Conservation (phyloP, 2,329 filamentous ascomycete species). For the Zymoseptoria crescenta region DNA sequence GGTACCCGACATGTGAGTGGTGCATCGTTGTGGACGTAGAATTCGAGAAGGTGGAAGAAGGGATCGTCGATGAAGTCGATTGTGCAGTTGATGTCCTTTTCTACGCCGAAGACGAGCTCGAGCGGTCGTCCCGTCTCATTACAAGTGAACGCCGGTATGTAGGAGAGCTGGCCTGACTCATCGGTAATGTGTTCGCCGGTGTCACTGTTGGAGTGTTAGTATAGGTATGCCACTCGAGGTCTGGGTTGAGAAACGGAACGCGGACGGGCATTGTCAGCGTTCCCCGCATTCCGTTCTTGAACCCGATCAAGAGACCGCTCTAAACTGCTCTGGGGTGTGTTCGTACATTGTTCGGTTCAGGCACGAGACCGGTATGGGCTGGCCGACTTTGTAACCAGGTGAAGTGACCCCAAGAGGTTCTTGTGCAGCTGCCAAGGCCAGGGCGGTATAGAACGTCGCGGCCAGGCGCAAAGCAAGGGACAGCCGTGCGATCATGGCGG, state of each 20-base stretch:
- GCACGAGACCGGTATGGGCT: conserved; percentile 45
- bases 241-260: no score
- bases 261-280: no score
- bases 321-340: not conserved
- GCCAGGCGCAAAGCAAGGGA: conserved; percentile 23
- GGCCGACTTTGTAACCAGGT: conserved; percentile 40
- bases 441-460: conserved; percentile 27
- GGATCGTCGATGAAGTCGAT: conserved; percentile 68
- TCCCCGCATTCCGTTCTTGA: no score
- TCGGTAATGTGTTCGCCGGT: conserved; percentile 86
- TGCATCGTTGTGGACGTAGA: conserved; percentile 96
- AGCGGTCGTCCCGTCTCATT: conserved; percentile 78
- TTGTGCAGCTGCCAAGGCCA: conserved; percentile 36
- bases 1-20: conserved; percentile 87
- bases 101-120: conserved; percentile 77
- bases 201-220: conserved; percentile 48
- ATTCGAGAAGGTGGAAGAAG: conserved; percentile 85
- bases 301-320: not conserved
- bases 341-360: conserved; percentile 46
- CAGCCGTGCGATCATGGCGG: conserved; percentile 19
- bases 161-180: conserved; percentile 68
- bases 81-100: conserved; percentile 75
- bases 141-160: conserved; percentile 83
- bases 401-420: conserved; percentile 31
- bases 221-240: not conserved